phyloP scores from a whole-genome alignment of 805 yeast species.

The Candida alai region DNA sequence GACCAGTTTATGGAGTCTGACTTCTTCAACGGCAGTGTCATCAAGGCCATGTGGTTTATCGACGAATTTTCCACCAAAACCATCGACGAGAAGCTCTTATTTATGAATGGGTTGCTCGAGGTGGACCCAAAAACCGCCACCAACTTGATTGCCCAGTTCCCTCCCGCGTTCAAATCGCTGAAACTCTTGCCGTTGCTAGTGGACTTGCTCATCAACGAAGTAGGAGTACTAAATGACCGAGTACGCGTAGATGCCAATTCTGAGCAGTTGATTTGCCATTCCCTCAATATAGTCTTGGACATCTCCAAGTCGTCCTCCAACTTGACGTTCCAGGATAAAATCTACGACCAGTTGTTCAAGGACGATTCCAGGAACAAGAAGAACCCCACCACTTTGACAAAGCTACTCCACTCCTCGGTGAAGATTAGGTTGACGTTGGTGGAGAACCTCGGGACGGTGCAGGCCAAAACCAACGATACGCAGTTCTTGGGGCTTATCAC shows the following conservation, averaged over 20 bases:
- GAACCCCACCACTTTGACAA: conserved; percentile 17
- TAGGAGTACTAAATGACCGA: conserved; percentile 19
- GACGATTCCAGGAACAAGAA: conserved; percentile 21
- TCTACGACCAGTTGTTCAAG: conserved; percentile 45
- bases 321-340: conserved; percentile 69
- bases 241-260: conserved; percentile 24
- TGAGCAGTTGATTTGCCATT: conserved; percentile 35
- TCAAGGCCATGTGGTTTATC: conserved; percentile 73
- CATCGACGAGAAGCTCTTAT: conserved; percentile 60
- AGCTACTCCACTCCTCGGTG: conserved; percentile 29
- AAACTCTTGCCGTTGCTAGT: conserved; percentile 72
- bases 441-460: conserved; percentile 46
- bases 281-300: conserved; percentile 53
- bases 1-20: conserved; percentile 67
- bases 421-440: conserved; percentile 28
- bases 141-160: conserved; percentile 28
- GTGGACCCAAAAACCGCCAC: conserved; percentile 12
- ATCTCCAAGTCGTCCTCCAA: conserved; percentile 69
- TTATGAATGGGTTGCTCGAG: conserved; percentile 61
- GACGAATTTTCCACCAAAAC: conserved; percentile 81
- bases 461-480: conserved; percentile 46
- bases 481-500: conserved; percentile 49
- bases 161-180: conserved; percentile 48
- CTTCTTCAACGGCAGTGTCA: conserved; percentile 78
- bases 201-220: conserved; percentile 45